Percentiles rank a stretch among this genome's conserved stretches.
phyloP scores from a whole-genome alignment of 1,284 basidiomycete genomes.

The Polyporus tsugae region DNA sequence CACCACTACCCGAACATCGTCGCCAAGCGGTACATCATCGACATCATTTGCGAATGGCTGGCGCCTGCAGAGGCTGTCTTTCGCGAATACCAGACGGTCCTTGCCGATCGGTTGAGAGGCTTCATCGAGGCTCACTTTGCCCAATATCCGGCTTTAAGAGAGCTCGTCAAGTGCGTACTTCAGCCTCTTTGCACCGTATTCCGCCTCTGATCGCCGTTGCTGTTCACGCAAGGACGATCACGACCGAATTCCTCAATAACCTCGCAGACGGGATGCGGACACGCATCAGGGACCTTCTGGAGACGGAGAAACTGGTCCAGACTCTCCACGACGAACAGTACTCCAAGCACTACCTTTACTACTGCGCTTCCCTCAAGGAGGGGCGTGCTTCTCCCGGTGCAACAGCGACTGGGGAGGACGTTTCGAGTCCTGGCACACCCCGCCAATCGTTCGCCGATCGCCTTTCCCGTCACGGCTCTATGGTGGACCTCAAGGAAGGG shows the following conservation, averaged over 20 bases:
- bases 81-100: constrained; percentile 48
- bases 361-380: not conserved
- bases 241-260: not conserved
- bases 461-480: not conserved
- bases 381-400: not conserved
- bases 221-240: not conserved
- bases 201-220: not conserved
- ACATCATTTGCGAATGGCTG: constrained; percentile 57
- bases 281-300: constrained; percentile 58
- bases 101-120: constrained; percentile 51
- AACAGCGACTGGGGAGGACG: not conserved
- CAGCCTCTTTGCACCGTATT: not conserved
- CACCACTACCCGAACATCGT: constrained; percentile 73
- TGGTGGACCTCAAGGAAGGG: not conserved
- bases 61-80: constrained; percentile 58
- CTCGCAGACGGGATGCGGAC: constrained; percentile 33
- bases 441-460: not conserved
- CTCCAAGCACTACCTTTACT: constrained; percentile 3
- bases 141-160: not conserved
- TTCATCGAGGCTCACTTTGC: not conserved
- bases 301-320: constrained; percentile 45
- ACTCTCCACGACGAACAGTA: constrained; percentile 15
- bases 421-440: not conserved
- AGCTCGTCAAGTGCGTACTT: not conserved
- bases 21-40: constrained; percentile 56